Evolutionary conservation across 352 stramenopile genomes (phyloP).

Genomic region (Globisporangium spiculum): DNA sequence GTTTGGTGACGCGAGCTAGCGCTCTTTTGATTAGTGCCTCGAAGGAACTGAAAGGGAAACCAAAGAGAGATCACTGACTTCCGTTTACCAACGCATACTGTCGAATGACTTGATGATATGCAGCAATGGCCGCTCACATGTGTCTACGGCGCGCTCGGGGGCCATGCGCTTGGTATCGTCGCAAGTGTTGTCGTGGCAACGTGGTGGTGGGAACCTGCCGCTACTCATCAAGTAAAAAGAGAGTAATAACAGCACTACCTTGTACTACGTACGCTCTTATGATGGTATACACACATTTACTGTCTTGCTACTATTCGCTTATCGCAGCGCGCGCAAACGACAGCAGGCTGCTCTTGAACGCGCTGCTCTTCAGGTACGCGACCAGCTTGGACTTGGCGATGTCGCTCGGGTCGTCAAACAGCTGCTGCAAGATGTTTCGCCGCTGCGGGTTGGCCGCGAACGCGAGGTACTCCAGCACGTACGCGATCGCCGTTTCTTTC

Average conservation of each 20-base stretch:
- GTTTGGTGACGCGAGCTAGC: not conserved
- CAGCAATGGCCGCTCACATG: conserved; percentile 87
- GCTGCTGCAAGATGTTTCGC: conserved; percentile 52
- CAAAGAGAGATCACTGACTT: not conserved
- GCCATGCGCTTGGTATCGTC: conserved; percentile 41
- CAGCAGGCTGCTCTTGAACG: conserved; percentile 53
- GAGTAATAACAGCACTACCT: conserved; percentile 5
- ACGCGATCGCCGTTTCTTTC: conserved; percentile 61
- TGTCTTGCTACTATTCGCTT: not conserved
- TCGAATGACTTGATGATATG: conserved; percentile 5
- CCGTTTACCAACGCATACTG: not conserved
- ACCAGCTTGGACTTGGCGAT: conserved; percentile 74
- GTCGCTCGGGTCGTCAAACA: conserved; percentile 76
- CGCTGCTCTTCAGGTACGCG: conserved; percentile 64
- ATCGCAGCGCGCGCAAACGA: conserved; percentile 12
- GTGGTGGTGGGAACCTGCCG: conserved; percentile 1
- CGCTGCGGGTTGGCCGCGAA: conserved; percentile 47
- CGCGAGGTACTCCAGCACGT: conserved; percentile 62
- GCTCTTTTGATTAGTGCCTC: not conserved
- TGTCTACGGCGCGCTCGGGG: conserved; percentile 64
- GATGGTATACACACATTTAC: not conserved
- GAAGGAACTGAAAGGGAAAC: not conserved
- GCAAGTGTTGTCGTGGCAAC: conserved; percentile 4
- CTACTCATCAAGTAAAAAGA: not conserved
- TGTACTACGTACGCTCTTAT: not conserved